Conservation (phyloP, 495 filamentous ascomycete species). For the Achaetomiella virescens region DNA sequence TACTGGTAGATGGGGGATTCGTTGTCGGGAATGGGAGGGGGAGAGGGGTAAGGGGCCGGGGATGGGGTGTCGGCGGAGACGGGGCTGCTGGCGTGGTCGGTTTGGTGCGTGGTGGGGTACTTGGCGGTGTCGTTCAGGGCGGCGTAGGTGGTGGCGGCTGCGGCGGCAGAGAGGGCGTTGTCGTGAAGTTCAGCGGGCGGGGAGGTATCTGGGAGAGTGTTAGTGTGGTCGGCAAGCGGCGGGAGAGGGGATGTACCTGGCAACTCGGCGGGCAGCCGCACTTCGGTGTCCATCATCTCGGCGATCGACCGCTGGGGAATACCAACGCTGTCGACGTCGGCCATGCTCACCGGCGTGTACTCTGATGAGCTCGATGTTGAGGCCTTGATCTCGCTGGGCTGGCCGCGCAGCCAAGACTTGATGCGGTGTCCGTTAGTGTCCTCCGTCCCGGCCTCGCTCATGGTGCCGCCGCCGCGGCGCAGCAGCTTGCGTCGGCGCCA, state of each 20-base stretch:
- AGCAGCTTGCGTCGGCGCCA: constrained; percentile 46
- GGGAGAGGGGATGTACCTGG: constrained; percentile 25
- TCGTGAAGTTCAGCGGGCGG: constrained; percentile 32
- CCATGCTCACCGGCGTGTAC: constrained; percentile 21
- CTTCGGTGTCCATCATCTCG: constrained; percentile 37
- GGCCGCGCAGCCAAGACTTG: constrained; percentile 40
- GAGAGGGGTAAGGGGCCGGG: constrained; percentile 6
- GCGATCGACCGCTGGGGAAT: constrained; percentile 13
- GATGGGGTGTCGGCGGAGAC: constrained; percentile 15
- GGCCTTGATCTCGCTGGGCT: constrained; percentile 32
- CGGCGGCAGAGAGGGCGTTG: constrained; percentile 22
- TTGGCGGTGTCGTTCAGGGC: constrained; percentile 21
- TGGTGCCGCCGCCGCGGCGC: constrained; percentile 23
- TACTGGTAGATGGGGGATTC: constrained; percentile 8
- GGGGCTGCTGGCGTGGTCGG: constrained; percentile 24
- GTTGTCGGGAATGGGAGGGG: constrained; percentile 4
- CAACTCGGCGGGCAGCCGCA: constrained; percentile 36
- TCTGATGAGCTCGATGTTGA: constrained; percentile 39
- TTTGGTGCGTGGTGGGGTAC: constrained; percentile 19
- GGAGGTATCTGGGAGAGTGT: constrained; percentile 24
- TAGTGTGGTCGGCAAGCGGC: constrained; percentile 3
- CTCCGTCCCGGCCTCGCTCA: constrained; percentile 41
- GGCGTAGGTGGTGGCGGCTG: constrained; percentile 24
- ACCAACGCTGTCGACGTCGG: constrained; percentile 25
- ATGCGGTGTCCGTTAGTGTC: constrained; percentile 38